phyloP scores from a whole-genome alignment of 2,329 filamentous ascomycete genomes.

The Pyricularia grisea region DNA sequence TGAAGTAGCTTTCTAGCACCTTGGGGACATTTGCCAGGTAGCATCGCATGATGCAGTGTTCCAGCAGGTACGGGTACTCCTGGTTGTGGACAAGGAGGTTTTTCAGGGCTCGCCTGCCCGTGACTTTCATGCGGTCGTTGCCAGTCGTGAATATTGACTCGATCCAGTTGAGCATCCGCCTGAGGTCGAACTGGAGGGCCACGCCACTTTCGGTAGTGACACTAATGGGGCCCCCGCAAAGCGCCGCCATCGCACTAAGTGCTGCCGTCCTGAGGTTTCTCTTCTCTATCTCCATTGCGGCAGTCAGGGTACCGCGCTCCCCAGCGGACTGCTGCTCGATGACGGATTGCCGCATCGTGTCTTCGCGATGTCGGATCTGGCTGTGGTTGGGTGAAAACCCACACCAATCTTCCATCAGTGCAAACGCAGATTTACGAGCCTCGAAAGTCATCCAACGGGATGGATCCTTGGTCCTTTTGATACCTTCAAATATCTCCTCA shows the following conservation, averaged over 20 bases:
- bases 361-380: conserved; percentile 73
- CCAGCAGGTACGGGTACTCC: conserved; percentile 74
- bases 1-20: conserved; percentile 89
- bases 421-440: conserved; percentile 87
- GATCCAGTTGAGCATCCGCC: conserved; percentile 90
- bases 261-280: conserved; percentile 83
- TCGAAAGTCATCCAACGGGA: conserved; percentile 97
- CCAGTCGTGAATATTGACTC: conserved; percentile 87
- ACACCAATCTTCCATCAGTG: conserved; percentile 98
- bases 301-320: conserved; percentile 70
- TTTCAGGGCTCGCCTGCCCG: conserved; percentile 77
- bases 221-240: conserved; percentile 79
- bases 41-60: conserved; percentile 85
- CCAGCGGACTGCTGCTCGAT: conserved; percentile 69
- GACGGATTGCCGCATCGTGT: conserved; percentile 77
- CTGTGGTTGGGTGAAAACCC: conserved; percentile 87
- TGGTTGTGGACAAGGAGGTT: conserved; percentile 88
- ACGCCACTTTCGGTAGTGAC: conserved; percentile 82
- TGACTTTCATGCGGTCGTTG: conserved; percentile 86
- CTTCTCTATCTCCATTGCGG: conserved; percentile 95
- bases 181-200: conserved; percentile 84
- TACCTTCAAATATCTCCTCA: conserved; percentile 86
- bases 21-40: conserved; percentile 75
- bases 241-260: conserved; percentile 86
- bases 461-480: conserved; percentile 76